A percentile compares a stretch with the other conserved stretches of the same genome.
Evolutionary conservation across 768 basidiomycete genomes (phyloP).

Genomic region (Suillus sp.): DNA sequence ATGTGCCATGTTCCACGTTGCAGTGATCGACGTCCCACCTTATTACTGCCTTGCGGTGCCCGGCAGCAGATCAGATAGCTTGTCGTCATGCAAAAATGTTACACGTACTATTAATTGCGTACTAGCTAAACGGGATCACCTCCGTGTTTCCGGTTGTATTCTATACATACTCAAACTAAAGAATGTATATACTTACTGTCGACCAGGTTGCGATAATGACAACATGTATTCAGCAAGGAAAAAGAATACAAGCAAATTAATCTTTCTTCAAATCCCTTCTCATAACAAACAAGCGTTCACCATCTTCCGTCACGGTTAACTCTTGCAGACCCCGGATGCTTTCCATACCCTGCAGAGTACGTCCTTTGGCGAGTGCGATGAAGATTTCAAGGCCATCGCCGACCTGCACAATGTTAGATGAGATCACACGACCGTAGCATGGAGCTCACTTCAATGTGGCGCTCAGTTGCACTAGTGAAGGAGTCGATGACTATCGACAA

Average conservation of each 20-base stretch:
- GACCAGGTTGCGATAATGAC: not conserved
- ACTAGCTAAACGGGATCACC: not conserved
- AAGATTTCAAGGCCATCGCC: conserved; percentile 96
- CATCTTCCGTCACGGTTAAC: conserved; percentile 58
- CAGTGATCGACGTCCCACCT: not conserved
- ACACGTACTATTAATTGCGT: not conserved
- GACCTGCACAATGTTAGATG: conserved; percentile 51
- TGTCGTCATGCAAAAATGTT: not conserved
- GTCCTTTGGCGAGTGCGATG: conserved; percentile 74
- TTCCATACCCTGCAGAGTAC: conserved; percentile 59
- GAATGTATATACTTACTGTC: not conserved
- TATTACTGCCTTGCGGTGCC: not conserved
- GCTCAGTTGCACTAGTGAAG: conserved; percentile 96
- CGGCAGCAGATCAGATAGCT: not conserved
- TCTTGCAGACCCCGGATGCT: conserved; percentile 61
- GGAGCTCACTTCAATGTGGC: conserved; percentile 87
- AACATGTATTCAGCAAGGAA: not conserved
- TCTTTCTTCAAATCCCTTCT: conserved; percentile 85
- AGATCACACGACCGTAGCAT: conserved; percentile 14
- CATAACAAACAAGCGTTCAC: conserved; percentile 77
- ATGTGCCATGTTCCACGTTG: not conserved
- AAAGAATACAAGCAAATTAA: conserved; percentile 35
- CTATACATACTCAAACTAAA: not conserved
- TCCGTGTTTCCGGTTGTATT: not conserved
- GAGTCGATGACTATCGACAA: conserved; percentile 91